Conservation (phyloP, 1,284 basidiomycete species). For the Coniferiporia weirii region DNA sequence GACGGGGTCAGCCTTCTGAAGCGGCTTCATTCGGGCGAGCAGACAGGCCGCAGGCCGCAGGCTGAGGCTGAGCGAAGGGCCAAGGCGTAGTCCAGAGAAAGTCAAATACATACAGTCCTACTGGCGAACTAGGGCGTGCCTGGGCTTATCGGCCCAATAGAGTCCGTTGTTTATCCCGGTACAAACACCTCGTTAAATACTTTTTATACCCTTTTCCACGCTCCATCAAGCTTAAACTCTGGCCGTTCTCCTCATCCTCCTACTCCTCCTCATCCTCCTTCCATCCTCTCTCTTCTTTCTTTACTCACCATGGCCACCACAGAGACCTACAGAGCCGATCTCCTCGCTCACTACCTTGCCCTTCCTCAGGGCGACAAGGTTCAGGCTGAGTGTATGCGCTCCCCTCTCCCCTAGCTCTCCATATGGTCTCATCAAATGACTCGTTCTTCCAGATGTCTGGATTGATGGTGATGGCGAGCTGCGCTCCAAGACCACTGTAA, state of each 20-base stretch:
- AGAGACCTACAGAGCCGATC: conserved; percentile 67
- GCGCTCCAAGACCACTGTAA: conserved; percentile 88
- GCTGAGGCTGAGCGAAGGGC: not conserved
- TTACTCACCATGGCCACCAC: conserved; percentile 25
- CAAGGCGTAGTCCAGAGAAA: no score
- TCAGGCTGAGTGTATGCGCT: conserved; percentile 83
- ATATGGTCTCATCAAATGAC: conserved; percentile 24
- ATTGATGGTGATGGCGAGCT: conserved; percentile 90
- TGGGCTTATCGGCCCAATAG: conserved; percentile 17
- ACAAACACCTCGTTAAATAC: not conserved
- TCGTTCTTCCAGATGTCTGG: conserved; percentile 74
- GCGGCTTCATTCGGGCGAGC: no score
- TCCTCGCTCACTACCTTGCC: conserved; percentile 82
- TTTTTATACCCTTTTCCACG: conserved; percentile 5
- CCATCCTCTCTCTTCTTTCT: conserved; percentile 2
- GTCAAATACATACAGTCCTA: not conserved
- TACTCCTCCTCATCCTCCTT: conserved; percentile 21
- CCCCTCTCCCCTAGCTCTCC: conserved; percentile 31
- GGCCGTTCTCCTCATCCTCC: conserved; percentile 17
- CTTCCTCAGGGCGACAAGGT: conserved; percentile 83
- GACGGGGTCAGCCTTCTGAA: no score
- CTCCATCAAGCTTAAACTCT: not conserved
- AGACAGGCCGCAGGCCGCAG: not conserved
- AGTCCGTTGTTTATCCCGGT: not conserved
- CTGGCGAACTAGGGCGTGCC: not conserved